Conservation (phyloP, 1,284 basidiomycete genomes). For the Fomitiporia mediterranea region DNA sequence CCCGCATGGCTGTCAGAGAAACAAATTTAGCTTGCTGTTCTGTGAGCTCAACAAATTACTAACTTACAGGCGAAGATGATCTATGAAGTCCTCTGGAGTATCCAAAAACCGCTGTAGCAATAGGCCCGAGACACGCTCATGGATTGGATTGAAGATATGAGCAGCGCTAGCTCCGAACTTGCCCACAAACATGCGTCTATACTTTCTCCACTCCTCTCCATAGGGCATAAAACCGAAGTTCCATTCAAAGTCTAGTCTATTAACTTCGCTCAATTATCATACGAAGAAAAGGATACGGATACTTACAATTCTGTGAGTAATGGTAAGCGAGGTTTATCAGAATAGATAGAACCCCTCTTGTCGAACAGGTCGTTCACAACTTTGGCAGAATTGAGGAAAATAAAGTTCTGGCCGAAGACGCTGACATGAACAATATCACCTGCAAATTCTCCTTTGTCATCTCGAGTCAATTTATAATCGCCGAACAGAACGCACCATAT, state of each 20-base stretch:
- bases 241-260: slow-evolving; percentile 16
- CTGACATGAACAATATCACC: slow-evolving; percentile 10
- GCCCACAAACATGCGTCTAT: slow-evolving; percentile 26
- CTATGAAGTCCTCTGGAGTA: slow-evolving; percentile 47
- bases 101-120: slow-evolving; percentile 46
- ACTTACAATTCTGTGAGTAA: slow-evolving; percentile 10
- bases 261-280: neutral
- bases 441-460: too few species aligned
- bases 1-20: slow-evolving; percentile 21
- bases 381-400: slow-evolving; percentile 26
- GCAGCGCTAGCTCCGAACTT: slow-evolving; percentile 23
- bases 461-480: neutral
- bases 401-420: slow-evolving; percentile 22
- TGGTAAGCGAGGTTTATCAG: slow-evolving; percentile 24
- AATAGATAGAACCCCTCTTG: slow-evolving; percentile 26
- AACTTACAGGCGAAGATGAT: slow-evolving; percentile 55
- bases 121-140: slow-evolving; percentile 22
- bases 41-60: neutral
- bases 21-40: neutral
- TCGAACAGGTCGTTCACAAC: slow-evolving; percentile 27
- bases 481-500: slow-evolving; percentile 35
- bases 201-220: slow-evolving; percentile 25
- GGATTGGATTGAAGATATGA: slow-evolving; percentile 22
- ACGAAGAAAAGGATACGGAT: neutral
- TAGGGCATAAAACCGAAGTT: slow-evolving; percentile 23